Conservation (phyloP, 306 rosid genomes). For the Oxytropis ochrocephala region DNA sequence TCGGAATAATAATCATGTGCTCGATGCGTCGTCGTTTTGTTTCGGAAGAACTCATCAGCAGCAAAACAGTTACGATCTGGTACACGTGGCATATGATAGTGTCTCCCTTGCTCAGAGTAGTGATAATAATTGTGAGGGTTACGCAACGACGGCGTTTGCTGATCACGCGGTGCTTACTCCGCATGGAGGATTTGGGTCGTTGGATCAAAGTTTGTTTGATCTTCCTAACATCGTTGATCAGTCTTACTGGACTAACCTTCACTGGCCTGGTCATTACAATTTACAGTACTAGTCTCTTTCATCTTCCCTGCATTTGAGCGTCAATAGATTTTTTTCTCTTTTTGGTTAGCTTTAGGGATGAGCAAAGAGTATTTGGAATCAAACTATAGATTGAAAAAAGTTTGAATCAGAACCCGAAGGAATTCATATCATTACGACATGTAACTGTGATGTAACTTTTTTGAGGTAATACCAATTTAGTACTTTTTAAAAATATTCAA, state of each 20-base stretch:
- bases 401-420: neutral
- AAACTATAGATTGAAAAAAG: neutral
- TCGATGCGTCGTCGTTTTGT: constrained; percentile 46
- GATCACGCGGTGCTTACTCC: constrained; percentile 33
- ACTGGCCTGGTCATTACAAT: constrained; percentile 67
- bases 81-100: neutral
- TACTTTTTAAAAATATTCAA: too few species aligned
- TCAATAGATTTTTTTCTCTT: neutral
- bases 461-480: too few species aligned
- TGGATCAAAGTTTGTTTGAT: constrained; percentile 71
- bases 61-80: constrained; percentile 12
- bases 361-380: neutral
- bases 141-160: constrained; percentile 8
- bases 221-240: constrained; percentile 66
- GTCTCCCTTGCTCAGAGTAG: constrained; percentile 10
- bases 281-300: constrained; percentile 48
- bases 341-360: neutral
- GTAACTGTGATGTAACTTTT: too few species aligned
- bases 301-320: constrained; percentile 45
- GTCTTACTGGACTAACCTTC: constrained; percentile 63
- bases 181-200: constrained; percentile 55
- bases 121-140: neutral
- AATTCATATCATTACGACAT: neutral
- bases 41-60: constrained; percentile 6
- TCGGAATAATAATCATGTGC: constrained; percentile 9